Evolutionary conservation across 371 early-diverging fungal genomes (phyloP).

Genomic region (Rhizomucor miehei): DNA sequence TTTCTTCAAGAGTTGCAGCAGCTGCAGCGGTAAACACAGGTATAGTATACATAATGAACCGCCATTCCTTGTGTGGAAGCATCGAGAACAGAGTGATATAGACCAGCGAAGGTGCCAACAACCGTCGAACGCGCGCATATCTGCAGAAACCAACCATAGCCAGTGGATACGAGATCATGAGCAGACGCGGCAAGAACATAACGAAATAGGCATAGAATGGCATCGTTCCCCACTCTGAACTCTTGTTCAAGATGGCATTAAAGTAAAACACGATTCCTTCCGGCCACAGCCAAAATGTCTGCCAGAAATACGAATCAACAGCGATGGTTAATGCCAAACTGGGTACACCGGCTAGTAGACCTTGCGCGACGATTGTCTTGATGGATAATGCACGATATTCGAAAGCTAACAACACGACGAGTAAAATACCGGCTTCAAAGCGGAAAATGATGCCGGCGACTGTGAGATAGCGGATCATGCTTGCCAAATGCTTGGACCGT

Average conservation of each 20-base stretch:
- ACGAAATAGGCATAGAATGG: slow-evolving; percentile 80
- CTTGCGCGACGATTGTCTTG: slow-evolving; percentile 25
- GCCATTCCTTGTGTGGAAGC: slow-evolving; percentile 95
- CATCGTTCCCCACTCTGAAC: slow-evolving; percentile 79
- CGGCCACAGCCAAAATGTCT: slow-evolving; percentile 69
- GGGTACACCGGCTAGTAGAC: slow-evolving; percentile 29
- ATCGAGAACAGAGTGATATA: slow-evolving; percentile 71
- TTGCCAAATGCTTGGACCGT: slow-evolving; percentile 22
- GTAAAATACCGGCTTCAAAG: slow-evolving; percentile 69
- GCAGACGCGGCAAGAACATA: slow-evolving; percentile 71
- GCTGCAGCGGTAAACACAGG: slow-evolving; percentile 84
- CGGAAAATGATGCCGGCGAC: slow-evolving; percentile 76
- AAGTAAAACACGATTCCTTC: slow-evolving; percentile 84
- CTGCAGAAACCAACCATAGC: slow-evolving; percentile 40
- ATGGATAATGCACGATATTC: slow-evolving; percentile 32
- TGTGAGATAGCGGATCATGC: slow-evolving; percentile 57
- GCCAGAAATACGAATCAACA: slow-evolving; percentile 89
- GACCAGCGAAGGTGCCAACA: slow-evolving; percentile 53
- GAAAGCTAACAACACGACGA: slow-evolving; percentile 36
- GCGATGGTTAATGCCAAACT: slow-evolving; percentile 53
- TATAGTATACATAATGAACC: slow-evolving; percentile 88
- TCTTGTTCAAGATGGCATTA: slow-evolving; percentile 78
- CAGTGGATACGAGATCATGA: slow-evolving; percentile 69
- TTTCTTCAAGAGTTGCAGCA: slow-evolving; percentile 44
- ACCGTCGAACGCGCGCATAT: slow-evolving; percentile 45